Conservation (phyloP, 768 basidiomycete species). For the Pleurotus platypus region DNA sequence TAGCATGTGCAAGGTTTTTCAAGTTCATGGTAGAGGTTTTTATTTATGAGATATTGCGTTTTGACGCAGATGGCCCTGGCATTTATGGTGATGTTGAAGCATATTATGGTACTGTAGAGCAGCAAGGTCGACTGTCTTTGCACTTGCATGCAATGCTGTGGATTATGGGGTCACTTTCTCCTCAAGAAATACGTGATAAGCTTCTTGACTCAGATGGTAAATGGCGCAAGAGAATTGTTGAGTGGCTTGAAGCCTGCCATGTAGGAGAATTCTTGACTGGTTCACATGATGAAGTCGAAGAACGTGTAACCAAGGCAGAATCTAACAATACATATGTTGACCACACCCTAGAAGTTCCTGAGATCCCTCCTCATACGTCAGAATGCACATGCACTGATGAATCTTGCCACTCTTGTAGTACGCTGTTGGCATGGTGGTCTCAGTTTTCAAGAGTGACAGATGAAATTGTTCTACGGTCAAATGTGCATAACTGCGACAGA, state of each 20-base stretch:
- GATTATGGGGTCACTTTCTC: background rate
- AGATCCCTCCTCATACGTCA: constrained; percentile 14
- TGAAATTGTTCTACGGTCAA: constrained; percentile 22
- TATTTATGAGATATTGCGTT: too few species aligned
- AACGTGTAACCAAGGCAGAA: background rate
- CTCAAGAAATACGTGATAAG: background rate
- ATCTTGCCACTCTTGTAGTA: too few species aligned
- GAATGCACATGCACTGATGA: constrained; percentile 7
- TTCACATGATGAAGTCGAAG: constrained; percentile 11
- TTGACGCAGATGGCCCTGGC: background rate
- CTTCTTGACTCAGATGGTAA: background rate
- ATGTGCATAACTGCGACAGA: constrained; percentile 24
- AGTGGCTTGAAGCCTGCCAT: constrained; percentile 28
- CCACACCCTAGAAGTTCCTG: constrained; percentile 20
- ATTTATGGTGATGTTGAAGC: background rate
- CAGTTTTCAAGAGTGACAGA: constrained; percentile 18
- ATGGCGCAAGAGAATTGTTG: constrained; percentile 18
- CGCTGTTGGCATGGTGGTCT: too few species aligned
- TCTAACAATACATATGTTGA: constrained; percentile 12
- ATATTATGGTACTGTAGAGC: too few species aligned
- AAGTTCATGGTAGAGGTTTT: too few species aligned
- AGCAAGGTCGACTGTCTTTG: background rate
- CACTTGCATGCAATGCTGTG: background rate
- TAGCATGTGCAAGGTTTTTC: too few species aligned
- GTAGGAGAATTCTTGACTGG: constrained; percentile 13